Evolutionary conservation across 768 basidiomycete genomes (phyloP).

Genomic region (Auricularia sp.): DNA sequence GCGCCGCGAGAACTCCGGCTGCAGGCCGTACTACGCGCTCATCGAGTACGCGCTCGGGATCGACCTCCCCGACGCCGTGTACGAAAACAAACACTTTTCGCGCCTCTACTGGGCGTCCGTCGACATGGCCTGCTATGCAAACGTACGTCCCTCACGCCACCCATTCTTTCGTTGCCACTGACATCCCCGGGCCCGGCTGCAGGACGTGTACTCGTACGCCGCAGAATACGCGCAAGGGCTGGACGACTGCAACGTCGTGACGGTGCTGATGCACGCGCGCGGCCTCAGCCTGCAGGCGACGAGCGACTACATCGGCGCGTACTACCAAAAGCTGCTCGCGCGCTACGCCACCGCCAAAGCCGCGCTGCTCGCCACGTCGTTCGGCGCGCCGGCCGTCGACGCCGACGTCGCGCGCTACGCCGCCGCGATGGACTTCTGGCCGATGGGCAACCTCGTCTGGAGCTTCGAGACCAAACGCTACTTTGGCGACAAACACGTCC

Average conservation of each 20-base stretch:
- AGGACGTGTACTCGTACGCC: slow-evolving; percentile 34
- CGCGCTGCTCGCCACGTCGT: slow-evolving; percentile 32
- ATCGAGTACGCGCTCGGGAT: slow-evolving; percentile 52
- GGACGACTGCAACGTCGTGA: slow-evolving; percentile 33
- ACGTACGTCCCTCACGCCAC: slow-evolving; percentile 33
- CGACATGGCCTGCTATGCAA: slow-evolving; percentile 62
- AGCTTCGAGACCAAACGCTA: slow-evolving; percentile 29
- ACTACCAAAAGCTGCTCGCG: slow-evolving; percentile 22
- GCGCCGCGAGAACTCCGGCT: slow-evolving; percentile 62
- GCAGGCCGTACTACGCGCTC: slow-evolving; percentile 52
- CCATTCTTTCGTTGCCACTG: too few species aligned
- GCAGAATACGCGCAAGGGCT: slow-evolving; percentile 32
- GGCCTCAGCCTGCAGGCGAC: slow-evolving; percentile 27
- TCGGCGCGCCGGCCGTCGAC: slow-evolving; percentile 50
- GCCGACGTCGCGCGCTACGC: slow-evolving; percentile 38
- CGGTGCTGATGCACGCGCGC: slow-evolving; percentile 31
- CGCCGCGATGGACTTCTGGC: slow-evolving; percentile 31
- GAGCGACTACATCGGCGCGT: slow-evolving; percentile 27
- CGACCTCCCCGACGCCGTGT: slow-evolving; percentile 54
- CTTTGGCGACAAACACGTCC: background rate
- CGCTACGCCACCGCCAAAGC: slow-evolving; percentile 23
- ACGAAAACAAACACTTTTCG: slow-evolving; percentile 44
- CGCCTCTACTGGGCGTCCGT: slow-evolving; percentile 47
- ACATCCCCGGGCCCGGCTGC: background rate
- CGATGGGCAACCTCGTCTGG: slow-evolving; percentile 23